These are phyloP conservation scores for Fusarium euwallaceae DNA, from an alignment of 2,329 filamentous ascomycete species.

Conservation along the genomic window DNA sequence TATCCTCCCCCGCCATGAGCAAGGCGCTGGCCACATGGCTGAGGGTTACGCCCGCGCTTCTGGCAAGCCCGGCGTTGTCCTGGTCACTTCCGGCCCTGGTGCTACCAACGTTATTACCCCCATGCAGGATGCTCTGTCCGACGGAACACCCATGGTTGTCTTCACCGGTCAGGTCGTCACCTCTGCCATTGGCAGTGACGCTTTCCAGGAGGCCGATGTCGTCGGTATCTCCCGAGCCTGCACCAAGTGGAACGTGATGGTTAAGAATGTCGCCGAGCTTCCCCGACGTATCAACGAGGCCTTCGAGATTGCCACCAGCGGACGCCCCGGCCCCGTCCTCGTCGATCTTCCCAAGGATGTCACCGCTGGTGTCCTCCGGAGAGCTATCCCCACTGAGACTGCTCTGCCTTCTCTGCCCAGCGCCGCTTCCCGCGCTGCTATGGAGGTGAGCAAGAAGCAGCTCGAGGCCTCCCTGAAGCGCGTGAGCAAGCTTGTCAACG, in stretches of 20 bases:
- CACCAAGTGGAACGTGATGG: conserved; percentile 99
- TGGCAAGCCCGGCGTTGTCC: conserved; percentile 93
- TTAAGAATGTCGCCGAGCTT: conserved; percentile 93
- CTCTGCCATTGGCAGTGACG: conserved; percentile 90
- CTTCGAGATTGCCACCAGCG: conserved; percentile 96
- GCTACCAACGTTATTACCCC: conserved; percentile 97
- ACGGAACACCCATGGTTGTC: conserved; percentile 95
- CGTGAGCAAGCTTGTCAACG: conserved; percentile 85
- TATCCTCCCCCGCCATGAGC: conserved; percentile 94
- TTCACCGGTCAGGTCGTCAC: conserved; percentile 95
- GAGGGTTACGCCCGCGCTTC: conserved; percentile 95
- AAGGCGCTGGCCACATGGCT: conserved; percentile 98
- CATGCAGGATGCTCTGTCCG: conserved; percentile 94
- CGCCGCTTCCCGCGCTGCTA: conserved; percentile 83
- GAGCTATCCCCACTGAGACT: conserved; percentile 83
- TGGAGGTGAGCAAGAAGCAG: conserved; percentile 79
- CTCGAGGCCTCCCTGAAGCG: conserved; percentile 80
- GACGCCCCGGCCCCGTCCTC: conserved; percentile 92
- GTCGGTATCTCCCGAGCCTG: conserved; percentile 93
- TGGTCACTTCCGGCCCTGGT: conserved; percentile 96
- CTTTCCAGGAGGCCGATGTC: conserved; percentile 97
- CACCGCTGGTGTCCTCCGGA: conserved; percentile 85
- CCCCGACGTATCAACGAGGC: conserved; percentile 96
- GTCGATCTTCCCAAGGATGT: conserved; percentile 98
- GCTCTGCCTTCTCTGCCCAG: conserved; percentile 85